Evolutionary conservation across 352 stramenopile species (phyloP).

Genomic region (Peronospora farinosa): DNA sequence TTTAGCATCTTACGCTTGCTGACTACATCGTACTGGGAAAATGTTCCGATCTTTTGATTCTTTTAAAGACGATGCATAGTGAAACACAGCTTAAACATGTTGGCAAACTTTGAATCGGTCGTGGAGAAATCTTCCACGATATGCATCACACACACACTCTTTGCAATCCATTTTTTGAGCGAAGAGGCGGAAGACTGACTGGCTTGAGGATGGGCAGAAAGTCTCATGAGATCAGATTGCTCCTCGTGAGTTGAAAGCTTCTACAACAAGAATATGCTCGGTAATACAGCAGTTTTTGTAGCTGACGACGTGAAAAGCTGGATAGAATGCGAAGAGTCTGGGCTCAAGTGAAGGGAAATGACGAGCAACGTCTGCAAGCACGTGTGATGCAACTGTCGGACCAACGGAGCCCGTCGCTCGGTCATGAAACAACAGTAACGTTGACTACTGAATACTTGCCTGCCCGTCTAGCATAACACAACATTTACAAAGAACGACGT

Average conservation of each 20-base stretch:
- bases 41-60: conserved; percentile 3
- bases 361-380: neutral
- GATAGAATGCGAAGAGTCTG: neutral
- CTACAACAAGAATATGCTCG: too few relatives aligned
- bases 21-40: conserved; percentile 1
- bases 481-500: neutral
- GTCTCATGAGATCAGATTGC: conserved; percentile 3
- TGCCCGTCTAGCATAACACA: conserved; percentile 1
- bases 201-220: conserved; percentile 5
- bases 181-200: conserved; percentile 9
- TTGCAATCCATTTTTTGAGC: conserved; percentile 7
- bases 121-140: conserved; percentile 17
- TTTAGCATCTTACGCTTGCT: neutral
- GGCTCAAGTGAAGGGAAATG: neutral
- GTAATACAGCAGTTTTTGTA: conserved; percentile 1
- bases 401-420: conserved; percentile 8
- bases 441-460: conserved; percentile 16
- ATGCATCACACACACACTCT: too few relatives aligned
- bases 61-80: conserved; percentile 5
- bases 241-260: too few relatives aligned
- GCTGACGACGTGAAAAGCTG: neutral
- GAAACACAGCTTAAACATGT: conserved; percentile 5
- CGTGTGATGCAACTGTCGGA: neutral
- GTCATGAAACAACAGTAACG: conserved; percentile 18
- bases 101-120: neutral